Evolutionary conservation across 768 basidiomycete genomes (phyloP), one percentile per base, ranked within the genome.

Genomic region (Termitomyces sp.): DNA sequence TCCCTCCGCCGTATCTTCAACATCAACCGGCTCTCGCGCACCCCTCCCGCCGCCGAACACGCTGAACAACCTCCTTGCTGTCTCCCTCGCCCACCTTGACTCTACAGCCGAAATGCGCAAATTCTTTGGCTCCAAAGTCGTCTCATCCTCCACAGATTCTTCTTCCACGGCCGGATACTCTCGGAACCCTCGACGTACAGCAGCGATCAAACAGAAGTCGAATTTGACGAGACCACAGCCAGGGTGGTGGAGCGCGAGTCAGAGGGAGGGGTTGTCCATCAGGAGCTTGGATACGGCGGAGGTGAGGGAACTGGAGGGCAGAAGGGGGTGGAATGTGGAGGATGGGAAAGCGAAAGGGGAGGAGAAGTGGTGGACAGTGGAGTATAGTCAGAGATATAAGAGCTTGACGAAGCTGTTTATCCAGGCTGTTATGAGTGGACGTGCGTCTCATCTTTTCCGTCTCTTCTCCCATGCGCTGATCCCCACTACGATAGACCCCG

Each of bases 81-180:
- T 96, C n/a, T 93, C 91, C 0, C 77, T 88, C 1, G 76, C 87
- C 42, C 81, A 93, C 65, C 84, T 99, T 16, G 94, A 98, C 62
- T 79, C 87, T 12, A 94, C 96, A 59, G 88, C 89, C 0, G 97
- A 99, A 69, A 83, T 98, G 73, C 86, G 90, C 57, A 88, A 86
- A 62, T 96, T 98, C 79, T 99, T 99, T 68, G 96, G 96, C 2
- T 82, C 91, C 20, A 91, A 88, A 66, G 95, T 97, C 58, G 82
- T 98, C 9, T 77, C 79, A n/a, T 84, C 88, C 2, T 80, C 78
- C 31, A 70, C 72, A 0, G 70, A 72, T 1, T 60, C 72, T 1
- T 67, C 70, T 4, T 63, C 76, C 0, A 22, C 22, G 11, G 58
- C 79, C 3, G 68, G 76, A 15, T 60, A 75, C 22, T 67, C 75